Base-by-base conservation (phyloP, 176 grass and related monocot genomes). In the Oryza brachyantha region DNA sequence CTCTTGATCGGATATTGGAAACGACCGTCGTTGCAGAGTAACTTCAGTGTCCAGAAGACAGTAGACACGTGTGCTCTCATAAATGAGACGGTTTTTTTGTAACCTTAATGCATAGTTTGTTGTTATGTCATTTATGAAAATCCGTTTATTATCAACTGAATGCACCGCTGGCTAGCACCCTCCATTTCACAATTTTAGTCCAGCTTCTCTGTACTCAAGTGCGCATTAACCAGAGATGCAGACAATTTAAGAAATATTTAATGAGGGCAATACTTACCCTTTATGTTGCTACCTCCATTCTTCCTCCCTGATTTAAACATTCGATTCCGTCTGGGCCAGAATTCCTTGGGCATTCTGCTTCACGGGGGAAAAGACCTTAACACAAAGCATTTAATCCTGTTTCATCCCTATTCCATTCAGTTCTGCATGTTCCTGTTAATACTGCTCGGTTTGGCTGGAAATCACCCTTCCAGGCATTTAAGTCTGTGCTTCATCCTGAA, bases 141-240 rank as follows among this genome's bases (percentile, higher is more conserved):
- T 79, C 8, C 65, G 3, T 73, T 42, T 65, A 66, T 74, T 79
- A 21, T 39, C 37, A 43, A 59, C 55, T 40, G 58, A 64, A 78
- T 39, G 31, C 32, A 29, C 21, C 12, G 10, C 29, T 25, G 60
- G 7, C 34, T 72, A 10, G 31, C 57, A 39, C 66, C n/a, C 31
- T 84, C 28, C 8, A 42, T 69, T 77, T 69, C 29, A 69, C 66
- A 61, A 46, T 16, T 21, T 29, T 64, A 31, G 28, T 35, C 64
- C 36, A 76, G 17, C 50, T 36, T 76, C 13, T 26, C 35, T 66
- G 2, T 55, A 55, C 1, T 57, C 52, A 57, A 57, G 52, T 32
- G 63, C 1, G 22, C 37, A 68, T 1, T 1, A 4, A 76, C 27
- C 36, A 64, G 72, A 29, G 36, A 35, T n/a, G 27, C 38, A 32